Conservation (phyloP, 192 early-diverging fungal genomes). For the Rhizophagus clarus region DNA sequence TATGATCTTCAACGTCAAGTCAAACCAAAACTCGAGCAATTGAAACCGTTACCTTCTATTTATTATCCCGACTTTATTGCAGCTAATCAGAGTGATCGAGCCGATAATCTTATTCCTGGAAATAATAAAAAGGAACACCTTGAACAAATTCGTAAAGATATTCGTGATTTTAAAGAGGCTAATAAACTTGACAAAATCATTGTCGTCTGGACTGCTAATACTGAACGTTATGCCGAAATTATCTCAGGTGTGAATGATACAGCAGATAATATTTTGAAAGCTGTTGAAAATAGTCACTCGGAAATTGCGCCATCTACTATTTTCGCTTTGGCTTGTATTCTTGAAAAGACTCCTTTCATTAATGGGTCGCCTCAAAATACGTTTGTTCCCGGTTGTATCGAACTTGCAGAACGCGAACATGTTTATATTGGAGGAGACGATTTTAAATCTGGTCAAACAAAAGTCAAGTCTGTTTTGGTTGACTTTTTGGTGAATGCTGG, state of each 20-base stretch:
- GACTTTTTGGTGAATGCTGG: conserved; percentile 99
- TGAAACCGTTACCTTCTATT: conserved; percentile 91
- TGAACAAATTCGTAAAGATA: conserved; percentile 92
- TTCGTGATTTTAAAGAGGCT: conserved; percentile 90
- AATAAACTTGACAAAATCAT: conserved; percentile 92
- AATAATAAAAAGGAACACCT: conserved; percentile 88
- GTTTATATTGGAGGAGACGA: conserved; percentile 98
- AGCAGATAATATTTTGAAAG: conserved; percentile 84
- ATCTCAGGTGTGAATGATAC: conserved; percentile 96
- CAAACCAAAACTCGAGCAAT: conserved; percentile 70
- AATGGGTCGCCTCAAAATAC: conserved; percentile 99
- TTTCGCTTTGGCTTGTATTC: conserved; percentile 95
- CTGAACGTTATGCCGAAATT: conserved; percentile 88
- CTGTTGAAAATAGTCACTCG: conserved; percentile 80
- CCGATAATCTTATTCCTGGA: conserved; percentile 87
- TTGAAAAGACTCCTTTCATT: conserved; percentile 95
- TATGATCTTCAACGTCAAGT: conserved; percentile 96
- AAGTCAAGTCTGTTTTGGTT: conserved; percentile 98
- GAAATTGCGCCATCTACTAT: conserved; percentile 96
- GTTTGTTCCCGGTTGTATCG: conserved; percentile 94
- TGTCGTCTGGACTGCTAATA: conserved; percentile 99
- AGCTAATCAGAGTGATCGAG: conserved; percentile 96
- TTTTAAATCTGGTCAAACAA: conserved; percentile 99
- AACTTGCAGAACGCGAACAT: conserved; percentile 84
- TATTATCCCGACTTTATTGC: conserved; percentile 99